Evolutionary conservation across 2,329 filamentous ascomycete genomes (phyloP), one percentile per base, ranked within the genome.

Genomic region (Sporothrix brunneoviolacea): DNA sequence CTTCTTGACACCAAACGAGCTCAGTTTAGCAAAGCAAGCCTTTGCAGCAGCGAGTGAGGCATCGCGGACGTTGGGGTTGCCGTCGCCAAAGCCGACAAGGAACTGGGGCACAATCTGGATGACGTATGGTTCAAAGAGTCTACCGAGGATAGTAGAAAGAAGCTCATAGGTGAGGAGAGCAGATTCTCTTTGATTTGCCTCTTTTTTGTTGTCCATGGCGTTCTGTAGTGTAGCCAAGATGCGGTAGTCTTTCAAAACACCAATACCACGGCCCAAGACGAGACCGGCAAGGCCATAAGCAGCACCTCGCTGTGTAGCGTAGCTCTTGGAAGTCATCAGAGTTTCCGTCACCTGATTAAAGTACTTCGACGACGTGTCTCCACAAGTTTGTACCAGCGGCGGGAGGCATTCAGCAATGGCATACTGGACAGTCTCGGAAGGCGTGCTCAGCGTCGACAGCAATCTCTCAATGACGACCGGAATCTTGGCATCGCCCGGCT

Each of bases 351-450:
- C 77, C 58, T 88, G 77, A 51, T 89, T 79, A 49, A 95, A 80
- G 64, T 96, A 97, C 43, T 83, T 81, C 30, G 83, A 79, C 3
- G 86, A 83, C 61, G 91, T 86, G 54, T 91, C 82, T 27, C 79
- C 80, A 41, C 86, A 91, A 3, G 88, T 85, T 52, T 82, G 83
- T 28, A 98, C 82, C n/a, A 98, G 75, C 1, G 93, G 91, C 13
- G 93, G 91, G 19, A 98, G 73, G 61, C 93, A 98, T 62, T 93
- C 88, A 4, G 94, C 90, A 52, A 97, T 91, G 41, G 93, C 93
- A 64, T 93, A 96, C 67, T 98, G 93, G 2, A 98, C 93, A 15
- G 88, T 91, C 67, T 98, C 93, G 0, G 93, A 97, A 24, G 93
- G 93, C 12, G 91, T 97, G 65, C 86, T 93, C 39, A 98, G 74